These are phyloP conservation scores for Neofusicoccum parvum DNA, from an alignment of 2,329 filamentous ascomycete species.

Conservation along the genomic window DNA sequence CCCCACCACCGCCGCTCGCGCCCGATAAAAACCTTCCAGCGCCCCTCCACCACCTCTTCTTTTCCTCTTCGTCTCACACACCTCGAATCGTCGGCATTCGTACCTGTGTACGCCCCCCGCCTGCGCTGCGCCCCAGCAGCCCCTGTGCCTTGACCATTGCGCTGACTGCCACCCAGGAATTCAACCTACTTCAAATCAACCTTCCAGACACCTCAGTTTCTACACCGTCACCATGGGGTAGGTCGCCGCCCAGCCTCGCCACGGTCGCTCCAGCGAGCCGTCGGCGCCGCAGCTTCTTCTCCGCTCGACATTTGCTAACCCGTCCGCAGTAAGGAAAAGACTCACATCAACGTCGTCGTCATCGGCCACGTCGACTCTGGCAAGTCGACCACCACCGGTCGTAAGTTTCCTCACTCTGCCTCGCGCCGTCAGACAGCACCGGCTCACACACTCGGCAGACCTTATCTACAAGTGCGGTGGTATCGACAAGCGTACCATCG, in stretches of 20 bases:
- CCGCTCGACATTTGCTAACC: slow-evolving; percentile 17
- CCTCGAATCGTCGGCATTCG: slow-evolving; percentile 30
- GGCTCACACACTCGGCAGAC: slow-evolving; percentile 59
- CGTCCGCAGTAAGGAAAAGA: slow-evolving; percentile 81
- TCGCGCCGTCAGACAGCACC: slow-evolving; percentile 28
- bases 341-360: slow-evolving; percentile 93
- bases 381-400: slow-evolving; percentile 92
- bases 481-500: slow-evolving; percentile 99
- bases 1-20: slow-evolving; percentile 22
- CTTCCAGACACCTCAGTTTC: slow-evolving; percentile 29
- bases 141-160: not conserved
- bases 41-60: slow-evolving; percentile 22
- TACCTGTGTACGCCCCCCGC: slow-evolving; percentile 25
- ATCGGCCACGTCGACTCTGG: slow-evolving; percentile 99
- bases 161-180: slow-evolving; percentile 23
- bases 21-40: slow-evolving; percentile 22
- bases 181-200: slow-evolving; percentile 37
- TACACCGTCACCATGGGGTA: slow-evolving; percentile 64
- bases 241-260: slow-evolving; percentile 37
- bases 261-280: not conserved
- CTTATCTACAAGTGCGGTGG: slow-evolving; percentile 99
- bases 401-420: slow-evolving; percentile 55
- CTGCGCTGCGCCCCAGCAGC: not conserved
- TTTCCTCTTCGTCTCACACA: slow-evolving; percentile 26
- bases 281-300: slow-evolving; percentile 3